Conservation (phyloP, 768 basidiomycete species). For the Mycena rebaudengoi region DNA sequence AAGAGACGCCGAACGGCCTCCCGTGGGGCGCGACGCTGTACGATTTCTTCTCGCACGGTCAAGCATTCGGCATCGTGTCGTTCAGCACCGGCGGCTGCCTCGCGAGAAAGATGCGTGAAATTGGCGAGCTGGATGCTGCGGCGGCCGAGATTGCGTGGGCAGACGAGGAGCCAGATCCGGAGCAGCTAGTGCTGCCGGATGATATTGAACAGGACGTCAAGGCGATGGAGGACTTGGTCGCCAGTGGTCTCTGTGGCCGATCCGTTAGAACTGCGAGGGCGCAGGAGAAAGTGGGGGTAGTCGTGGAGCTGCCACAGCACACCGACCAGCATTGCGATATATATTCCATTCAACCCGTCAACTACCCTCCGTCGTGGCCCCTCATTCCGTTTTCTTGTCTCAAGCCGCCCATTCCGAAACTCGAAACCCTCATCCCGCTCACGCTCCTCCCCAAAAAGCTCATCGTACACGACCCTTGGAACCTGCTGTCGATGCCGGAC, state of each 20-base stretch:
- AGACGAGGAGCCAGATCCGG: slow-evolving; percentile 45
- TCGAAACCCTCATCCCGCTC: slow-evolving; percentile 44
- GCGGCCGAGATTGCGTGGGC: slow-evolving; percentile 43
- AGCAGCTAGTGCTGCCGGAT: slow-evolving; percentile 28
- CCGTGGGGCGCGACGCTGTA: slow-evolving; percentile 54
- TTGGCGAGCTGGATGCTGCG: slow-evolving; percentile 44
- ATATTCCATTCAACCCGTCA: slow-evolving; percentile 38
- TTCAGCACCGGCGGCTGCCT: slow-evolving; percentile 48
- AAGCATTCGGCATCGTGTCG: slow-evolving; percentile 20
- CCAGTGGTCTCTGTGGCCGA: background rate
- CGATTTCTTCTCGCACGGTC: slow-evolving; percentile 46
- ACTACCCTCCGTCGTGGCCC: slow-evolving; percentile 53
- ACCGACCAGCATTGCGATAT: slow-evolving; percentile 12
- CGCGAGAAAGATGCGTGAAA: slow-evolving; percentile 41
- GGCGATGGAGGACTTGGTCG: background rate
- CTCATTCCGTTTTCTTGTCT: slow-evolving; percentile 44
- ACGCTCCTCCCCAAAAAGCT: slow-evolving; percentile 49
- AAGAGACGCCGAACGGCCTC: slow-evolving; percentile 39
- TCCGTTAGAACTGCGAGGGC: too few species aligned
- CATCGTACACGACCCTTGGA: slow-evolving; percentile 54
- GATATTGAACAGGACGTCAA: slow-evolving; percentile 36
- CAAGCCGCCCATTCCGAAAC: slow-evolving; percentile 23
- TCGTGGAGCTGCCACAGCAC: background rate
- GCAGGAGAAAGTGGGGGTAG: too few species aligned
- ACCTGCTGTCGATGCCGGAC: slow-evolving; percentile 34